Evolutionary conservation across 2,329 filamentous ascomycete genomes (phyloP), one percentile per base, ranked within the genome.

Genomic region (Apiospora phragmitis): DNA sequence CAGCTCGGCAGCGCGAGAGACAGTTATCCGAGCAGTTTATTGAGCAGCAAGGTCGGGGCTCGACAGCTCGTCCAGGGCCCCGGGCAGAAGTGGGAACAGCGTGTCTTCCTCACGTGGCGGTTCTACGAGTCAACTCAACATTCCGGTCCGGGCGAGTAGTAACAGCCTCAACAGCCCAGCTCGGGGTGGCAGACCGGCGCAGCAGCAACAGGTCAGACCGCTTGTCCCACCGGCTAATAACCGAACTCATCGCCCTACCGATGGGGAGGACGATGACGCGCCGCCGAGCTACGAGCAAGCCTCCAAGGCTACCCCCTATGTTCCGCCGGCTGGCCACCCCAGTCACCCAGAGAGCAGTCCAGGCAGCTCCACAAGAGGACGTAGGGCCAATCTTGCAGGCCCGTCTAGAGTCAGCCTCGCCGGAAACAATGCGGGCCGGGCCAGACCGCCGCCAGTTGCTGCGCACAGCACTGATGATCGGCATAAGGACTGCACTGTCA

Each of bases 11-110:
- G 14, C 85, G 89, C n/a, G 91, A 94, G 79, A 90, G 89, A 69
- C 84, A 89, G 70, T 84, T 93, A 0, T 93, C 91, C 0, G 90
- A 92, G 76, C 89, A 91, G 72, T 93, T 87, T 74, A 92, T 94
- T 70, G 89, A 92, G 74, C 89, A 90, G 73, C 89, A 91, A 77
- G 87, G 83, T 7, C 81, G 83, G 65, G 74, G 74, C 32, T 69
- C 71, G 42, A 70, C 72, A 18, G 43, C 70, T 16, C 75, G 65
- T 4, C 68, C 77, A 77, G 45, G 71, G n/a, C 68, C 47, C 21
- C 72, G 67, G 51, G 67, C n/a, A 78, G 75, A 32, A 74, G 74
- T 14, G 72, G 73, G 59, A 76, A 75, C 7, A 68, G 71, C 11
- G 24, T 75, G 12, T 72, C 75, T 29, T 75, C 78, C 26, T 74